Percentiles rank a stretch among this genome's conserved stretches.
Evolutionary conservation across 139 green algal species (phyloP).

Genomic region (Chara braunii): DNA sequence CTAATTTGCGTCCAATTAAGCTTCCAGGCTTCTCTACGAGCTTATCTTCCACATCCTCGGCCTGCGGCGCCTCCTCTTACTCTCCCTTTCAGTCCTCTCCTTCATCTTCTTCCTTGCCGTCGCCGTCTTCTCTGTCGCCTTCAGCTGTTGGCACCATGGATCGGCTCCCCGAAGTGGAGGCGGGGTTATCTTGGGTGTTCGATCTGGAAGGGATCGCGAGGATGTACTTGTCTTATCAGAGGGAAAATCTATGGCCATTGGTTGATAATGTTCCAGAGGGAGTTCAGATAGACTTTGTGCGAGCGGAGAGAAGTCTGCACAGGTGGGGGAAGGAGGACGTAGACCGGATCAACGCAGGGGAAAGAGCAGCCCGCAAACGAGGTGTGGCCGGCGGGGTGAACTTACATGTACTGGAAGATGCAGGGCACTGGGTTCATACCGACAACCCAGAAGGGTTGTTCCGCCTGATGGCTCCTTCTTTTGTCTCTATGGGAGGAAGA

Average conservation of each 20-base stretch:
- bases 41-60: too few species aligned
- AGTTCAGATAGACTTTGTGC: constrained; percentile 29
- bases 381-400: constrained; percentile 9
- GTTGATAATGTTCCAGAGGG: constrained; percentile 29
- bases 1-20: constrained; percentile 72
- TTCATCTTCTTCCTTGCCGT: too few species aligned
- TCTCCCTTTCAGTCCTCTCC: too few species aligned
- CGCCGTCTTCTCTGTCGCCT: too few species aligned
- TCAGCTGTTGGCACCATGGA: too few species aligned
- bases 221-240: constrained; percentile 83
- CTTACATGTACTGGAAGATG: constrained; percentile 34
- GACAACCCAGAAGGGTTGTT: constrained; percentile 41
- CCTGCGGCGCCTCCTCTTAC: too few species aligned
- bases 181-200: constrained; percentile 66
- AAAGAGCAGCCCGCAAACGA: not conserved
- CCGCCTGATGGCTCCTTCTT: constrained; percentile 21
- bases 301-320: constrained; percentile 30
- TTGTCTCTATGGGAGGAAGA: too few species aligned
- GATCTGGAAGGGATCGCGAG: constrained; percentile 75
- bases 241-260: constrained; percentile 58
- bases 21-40: too few species aligned
- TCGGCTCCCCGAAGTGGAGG: too few species aligned
- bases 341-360: constrained; percentile 3
- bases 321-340: constrained; percentile 25
- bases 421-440: constrained; percentile 38